phyloP scores from a whole-genome alignment of 176 grass and related monocot species.

The Eleusine coracana region DNA sequence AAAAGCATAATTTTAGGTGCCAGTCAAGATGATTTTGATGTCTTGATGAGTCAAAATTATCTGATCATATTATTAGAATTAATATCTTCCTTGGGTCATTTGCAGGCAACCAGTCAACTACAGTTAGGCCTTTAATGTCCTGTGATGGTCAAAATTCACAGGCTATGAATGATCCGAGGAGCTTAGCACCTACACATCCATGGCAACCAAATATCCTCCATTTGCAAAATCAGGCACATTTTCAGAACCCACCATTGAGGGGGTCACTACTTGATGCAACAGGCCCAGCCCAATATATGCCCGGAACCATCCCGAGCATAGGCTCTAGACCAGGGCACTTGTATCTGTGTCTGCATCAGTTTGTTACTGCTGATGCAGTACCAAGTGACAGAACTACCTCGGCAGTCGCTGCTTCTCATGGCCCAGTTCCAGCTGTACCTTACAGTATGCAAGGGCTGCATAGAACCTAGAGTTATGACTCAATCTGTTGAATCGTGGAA shows the following conservation, averaged over 20 bases:
- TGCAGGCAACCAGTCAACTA: conserved; percentile 42
- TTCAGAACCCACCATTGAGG: conserved; percentile 17
- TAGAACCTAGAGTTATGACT: neutral
- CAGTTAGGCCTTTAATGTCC: conserved; percentile 1
- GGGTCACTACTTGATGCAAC: conserved; percentile 27
- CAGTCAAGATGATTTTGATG: neutral
- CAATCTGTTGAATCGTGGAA: conserved; percentile 1
- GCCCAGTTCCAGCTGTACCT: conserved; percentile 10
- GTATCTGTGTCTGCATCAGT: conserved; percentile 19
- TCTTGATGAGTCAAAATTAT: neutral
- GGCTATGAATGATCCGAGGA: conserved; percentile 28
- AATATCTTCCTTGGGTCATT: neutral
- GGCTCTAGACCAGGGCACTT: conserved; percentile 10
- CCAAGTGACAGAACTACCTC: neutral
- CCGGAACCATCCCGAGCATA: neutral
- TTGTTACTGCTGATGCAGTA: conserved; percentile 23
- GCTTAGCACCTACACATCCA: conserved; percentile 13
- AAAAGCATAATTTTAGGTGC: neutral
- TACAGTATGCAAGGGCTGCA: conserved; percentile 3
- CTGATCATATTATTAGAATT: neutral
- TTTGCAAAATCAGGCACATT: conserved; percentile 6
- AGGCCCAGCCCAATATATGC: neutral
- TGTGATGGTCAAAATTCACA: conserved; percentile 3
- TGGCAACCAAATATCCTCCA: conserved; percentile 17
- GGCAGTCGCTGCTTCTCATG: conserved; percentile 27